phyloP scores from a whole-genome alignment of 1,284 basidiomycete species.

The Heterobasidion irregulare region DNA sequence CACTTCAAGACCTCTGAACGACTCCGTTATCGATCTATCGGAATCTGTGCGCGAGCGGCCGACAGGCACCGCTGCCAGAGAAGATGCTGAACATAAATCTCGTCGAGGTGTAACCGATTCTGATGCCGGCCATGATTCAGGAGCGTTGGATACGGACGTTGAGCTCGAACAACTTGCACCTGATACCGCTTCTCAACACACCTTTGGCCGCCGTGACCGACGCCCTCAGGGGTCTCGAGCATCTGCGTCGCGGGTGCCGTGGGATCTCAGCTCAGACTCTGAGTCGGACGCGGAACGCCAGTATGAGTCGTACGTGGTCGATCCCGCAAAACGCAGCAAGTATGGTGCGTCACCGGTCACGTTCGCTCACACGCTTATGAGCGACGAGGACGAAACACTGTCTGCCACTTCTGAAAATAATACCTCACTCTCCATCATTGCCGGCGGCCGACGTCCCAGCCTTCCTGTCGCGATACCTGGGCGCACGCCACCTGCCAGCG shows the following conservation, averaged over 20 bases:
- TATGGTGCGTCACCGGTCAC: slow-evolving; percentile 9
- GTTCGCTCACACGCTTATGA: slow-evolving; percentile 7
- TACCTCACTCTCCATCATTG: slow-evolving; percentile 2
- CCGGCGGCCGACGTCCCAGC: slow-evolving; percentile 9
- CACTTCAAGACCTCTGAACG: background rate
- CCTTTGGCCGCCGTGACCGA: slow-evolving; percentile 26
- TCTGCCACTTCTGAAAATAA: slow-evolving; percentile 10
- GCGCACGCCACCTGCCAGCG: slow-evolving; percentile 5
- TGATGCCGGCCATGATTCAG: slow-evolving; percentile 18
- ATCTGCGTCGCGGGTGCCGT: slow-evolving; percentile 17
- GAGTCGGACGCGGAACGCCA: slow-evolving; percentile 17
- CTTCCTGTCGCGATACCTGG: slow-evolving; percentile 8
- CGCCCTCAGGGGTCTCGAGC: slow-evolving; percentile 9
- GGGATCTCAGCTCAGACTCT: slow-evolving; percentile 29
- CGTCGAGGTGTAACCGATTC: slow-evolving; percentile 7
- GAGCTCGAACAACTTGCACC: slow-evolving; percentile 24
- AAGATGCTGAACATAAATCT: slow-evolving; percentile 3
- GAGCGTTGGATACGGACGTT: slow-evolving; percentile 29
- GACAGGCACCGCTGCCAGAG: slow-evolving; percentile 2
- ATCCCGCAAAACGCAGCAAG: slow-evolving; percentile 9
- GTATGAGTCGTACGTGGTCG: slow-evolving; percentile 14
- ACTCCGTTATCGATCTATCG: background rate
- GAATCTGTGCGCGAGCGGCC: background rate
- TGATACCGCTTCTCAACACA: slow-evolving; percentile 42
- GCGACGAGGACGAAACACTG: slow-evolving; percentile 10